Percentiles rank a stretch among this genome's conserved stretches.
phyloP scores from a whole-genome alignment of 2,329 filamentous ascomycete genomes.

The Westerdykella sp. region DNA sequence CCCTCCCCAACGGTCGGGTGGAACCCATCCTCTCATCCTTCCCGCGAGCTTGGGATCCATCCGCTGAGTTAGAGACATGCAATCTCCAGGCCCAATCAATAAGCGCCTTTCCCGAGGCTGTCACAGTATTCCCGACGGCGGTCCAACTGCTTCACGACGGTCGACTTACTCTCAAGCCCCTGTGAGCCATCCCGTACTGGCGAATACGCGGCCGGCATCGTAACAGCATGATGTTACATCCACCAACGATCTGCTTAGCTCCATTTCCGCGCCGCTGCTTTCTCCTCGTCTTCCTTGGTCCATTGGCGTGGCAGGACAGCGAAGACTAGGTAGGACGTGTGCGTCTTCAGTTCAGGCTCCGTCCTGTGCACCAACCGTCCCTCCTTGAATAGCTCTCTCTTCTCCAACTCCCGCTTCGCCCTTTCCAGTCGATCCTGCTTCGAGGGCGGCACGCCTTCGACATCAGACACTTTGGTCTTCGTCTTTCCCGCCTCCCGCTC shows the following conservation, averaged over 20 bases:
- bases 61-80: no score
- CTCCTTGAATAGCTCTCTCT: slow-evolving; percentile 54
- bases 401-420: slow-evolving; percentile 27
- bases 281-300: slow-evolving; percentile 73
- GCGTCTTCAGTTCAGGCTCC: slow-evolving; percentile 86
- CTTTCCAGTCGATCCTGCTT: slow-evolving; percentile 28
- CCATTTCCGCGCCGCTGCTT: slow-evolving; percentile 45
- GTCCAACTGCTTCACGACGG: no score
- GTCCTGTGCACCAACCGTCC: slow-evolving; percentile 73
- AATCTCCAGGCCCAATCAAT: no score
- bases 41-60: no score
- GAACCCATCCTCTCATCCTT: no score
- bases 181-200: no score
- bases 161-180: no score
- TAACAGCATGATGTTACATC: background rate
- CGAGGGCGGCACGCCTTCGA: slow-evolving; percentile 19
- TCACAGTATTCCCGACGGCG: no score
- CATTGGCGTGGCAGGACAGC: slow-evolving; percentile 82
- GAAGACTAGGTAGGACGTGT: slow-evolving; percentile 96
- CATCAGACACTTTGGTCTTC: slow-evolving; percentile 11
- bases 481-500: slow-evolving; percentile 23
- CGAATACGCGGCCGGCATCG: no score
- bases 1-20: no score
- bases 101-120: no score
- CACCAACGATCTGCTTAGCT: slow-evolving; percentile 4